phyloP scores from a whole-genome alignment of 2,329 filamentous ascomycete genomes.

The Thelonectria rubi region DNA sequence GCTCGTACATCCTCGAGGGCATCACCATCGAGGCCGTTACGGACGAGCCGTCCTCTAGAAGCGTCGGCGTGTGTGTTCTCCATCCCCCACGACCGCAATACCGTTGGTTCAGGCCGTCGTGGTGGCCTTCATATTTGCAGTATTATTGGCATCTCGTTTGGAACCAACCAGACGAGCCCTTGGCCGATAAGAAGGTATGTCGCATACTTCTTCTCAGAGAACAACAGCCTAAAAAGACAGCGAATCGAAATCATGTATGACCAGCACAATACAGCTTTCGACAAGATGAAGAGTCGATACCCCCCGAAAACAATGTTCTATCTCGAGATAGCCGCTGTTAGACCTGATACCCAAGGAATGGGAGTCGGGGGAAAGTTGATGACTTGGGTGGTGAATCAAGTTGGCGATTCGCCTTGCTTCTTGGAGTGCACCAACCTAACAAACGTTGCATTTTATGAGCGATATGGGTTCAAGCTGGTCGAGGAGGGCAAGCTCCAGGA shows the following conservation, averaged over 20 bases:
- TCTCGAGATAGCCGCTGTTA: constrained; percentile 13
- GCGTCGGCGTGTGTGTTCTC: constrained; percentile 8
- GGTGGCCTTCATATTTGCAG: constrained; percentile 20
- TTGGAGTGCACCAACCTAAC: constrained; percentile 14
- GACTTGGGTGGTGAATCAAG: constrained; percentile 7
- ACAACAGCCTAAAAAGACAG: neutral
- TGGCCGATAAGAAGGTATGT: constrained; percentile 3
- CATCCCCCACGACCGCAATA: constrained; percentile 9
- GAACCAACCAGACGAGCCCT: constrained; percentile 14
- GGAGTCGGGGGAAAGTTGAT: constrained; percentile 12
- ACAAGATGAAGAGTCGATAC: neutral
- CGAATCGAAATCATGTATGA: constrained; percentile 4
- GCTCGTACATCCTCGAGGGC: constrained; percentile 8
- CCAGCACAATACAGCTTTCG: neutral
- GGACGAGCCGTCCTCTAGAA: neutral
- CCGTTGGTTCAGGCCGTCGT: constrained; percentile 19
- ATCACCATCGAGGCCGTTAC: constrained; percentile 19
- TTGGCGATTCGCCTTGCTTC: constrained; percentile 14
- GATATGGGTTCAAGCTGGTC: constrained; percentile 17
- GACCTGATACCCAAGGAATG: constrained; percentile 15
- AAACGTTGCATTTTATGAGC: constrained; percentile 16
- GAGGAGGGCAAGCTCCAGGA: neutral
- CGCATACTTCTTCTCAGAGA: too few relatives aligned
- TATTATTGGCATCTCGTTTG: constrained; percentile 13
- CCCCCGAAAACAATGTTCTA: constrained; percentile 8